Base-by-base conservation (phyloP, 352 stramenopile species). In the Elongisporangium senticosum region DNA sequence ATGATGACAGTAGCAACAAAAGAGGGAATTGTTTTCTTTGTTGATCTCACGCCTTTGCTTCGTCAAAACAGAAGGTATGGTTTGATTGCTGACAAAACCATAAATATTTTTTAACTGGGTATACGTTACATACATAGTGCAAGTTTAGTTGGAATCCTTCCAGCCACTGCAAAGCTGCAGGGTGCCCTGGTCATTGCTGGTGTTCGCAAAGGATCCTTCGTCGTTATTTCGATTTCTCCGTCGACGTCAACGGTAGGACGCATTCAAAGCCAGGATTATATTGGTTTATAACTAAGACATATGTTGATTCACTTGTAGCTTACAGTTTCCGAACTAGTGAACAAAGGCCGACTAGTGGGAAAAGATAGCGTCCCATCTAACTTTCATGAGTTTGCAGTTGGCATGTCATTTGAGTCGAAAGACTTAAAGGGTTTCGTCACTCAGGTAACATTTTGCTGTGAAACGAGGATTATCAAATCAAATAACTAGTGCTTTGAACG, bases 21-120 rank as follows among this genome's bases (percentile, higher is more conserved):
- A 28, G 83, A 91, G 39, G 83, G 83, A n/a, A 79, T 72, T 0
- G 67, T 85, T 8, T 90, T 81, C 61, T 83, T 91, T 48, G 85
- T 89, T 43, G 79, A 93, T 23, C 62, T 88, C 22, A 64, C 72
- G 0, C 72, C 72, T 13, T 49, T 91, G 22, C 59, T 80, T 4
- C 65, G 71, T 8, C 74, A 84, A 33, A 84, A 74, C 50, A 86
- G 83, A 53, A 63, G 71, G 72, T 87, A 68, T 24, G 71, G 61
- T 15, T 22, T 55, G 43, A 48, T 40, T 26, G 2, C 14, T 21
- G 19, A 39, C 11, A 4, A 23, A 49, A 48, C 14, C 14, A 26
- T 15, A 22, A 23, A 8, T 3, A 37, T 22, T 55, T 50, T 15
- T 15, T n/a, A 14, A 54, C 7, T 22, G 17, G 14, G 13, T 17